These are phyloP conservation scores for Schizothecium vesticola DNA, from an alignment of 495 filamentous ascomycete genomes.

Conservation along the genomic window DNA sequence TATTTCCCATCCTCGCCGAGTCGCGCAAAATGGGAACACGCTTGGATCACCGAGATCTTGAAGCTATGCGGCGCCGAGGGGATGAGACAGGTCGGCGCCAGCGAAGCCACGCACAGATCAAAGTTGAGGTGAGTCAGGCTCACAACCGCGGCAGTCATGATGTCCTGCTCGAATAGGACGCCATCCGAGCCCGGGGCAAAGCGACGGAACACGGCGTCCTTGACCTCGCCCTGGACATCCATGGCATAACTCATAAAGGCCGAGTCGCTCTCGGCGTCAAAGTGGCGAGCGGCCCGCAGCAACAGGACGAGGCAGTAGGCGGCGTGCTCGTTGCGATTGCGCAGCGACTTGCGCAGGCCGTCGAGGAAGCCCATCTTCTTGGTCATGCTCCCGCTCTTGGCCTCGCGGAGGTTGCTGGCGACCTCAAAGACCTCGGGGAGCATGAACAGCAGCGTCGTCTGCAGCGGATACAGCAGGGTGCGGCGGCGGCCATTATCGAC, in stretches of 20 bases:
- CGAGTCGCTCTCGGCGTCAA: constrained; percentile 53
- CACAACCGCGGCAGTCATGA: constrained; percentile 62
- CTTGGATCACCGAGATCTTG: constrained; percentile 55
- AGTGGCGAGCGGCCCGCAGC: constrained; percentile 55
- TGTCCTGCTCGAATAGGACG: constrained; percentile 48
- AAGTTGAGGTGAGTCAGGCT: constrained; percentile 54
- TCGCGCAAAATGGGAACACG: constrained; percentile 50
- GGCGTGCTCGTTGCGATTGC: constrained; percentile 53
- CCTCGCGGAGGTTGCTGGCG: constrained; percentile 55
- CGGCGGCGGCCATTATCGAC: constrained; percentile 49
- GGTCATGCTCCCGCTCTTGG: constrained; percentile 50
- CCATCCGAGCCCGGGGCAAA: constrained; percentile 41
- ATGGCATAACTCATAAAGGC: constrained; percentile 59
- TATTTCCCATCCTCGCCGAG: constrained; percentile 46
- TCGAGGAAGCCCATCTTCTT: constrained; percentile 61
- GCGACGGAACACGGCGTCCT: constrained; percentile 56
- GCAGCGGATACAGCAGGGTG: constrained; percentile 54
- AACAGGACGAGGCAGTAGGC: constrained; percentile 57
- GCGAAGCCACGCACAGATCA: constrained; percentile 48
- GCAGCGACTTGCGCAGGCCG: constrained; percentile 51
- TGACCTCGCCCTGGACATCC: constrained; percentile 60
- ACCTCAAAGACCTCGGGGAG: constrained; percentile 61
- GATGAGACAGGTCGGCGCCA: constrained; percentile 50
- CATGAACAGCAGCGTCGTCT: constrained; percentile 55
- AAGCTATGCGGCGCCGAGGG: constrained; percentile 51